Evolutionary conservation across 345 rosid species (phyloP), one percentile per base, ranked within the genome.

Genomic region (Streptanthus diversifolius): DNA sequence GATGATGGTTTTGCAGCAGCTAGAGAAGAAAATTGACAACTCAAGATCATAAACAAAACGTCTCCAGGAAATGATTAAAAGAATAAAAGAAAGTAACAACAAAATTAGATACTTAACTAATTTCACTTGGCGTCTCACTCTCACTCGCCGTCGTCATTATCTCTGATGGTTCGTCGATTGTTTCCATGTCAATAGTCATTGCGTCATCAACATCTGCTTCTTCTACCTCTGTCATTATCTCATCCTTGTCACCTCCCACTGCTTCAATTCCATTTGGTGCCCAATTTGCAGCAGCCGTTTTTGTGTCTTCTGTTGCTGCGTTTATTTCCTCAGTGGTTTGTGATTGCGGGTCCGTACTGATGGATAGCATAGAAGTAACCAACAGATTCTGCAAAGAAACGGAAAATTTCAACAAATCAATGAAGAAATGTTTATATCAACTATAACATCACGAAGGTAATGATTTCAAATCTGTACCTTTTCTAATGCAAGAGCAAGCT

Each of bases 401-500:
- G 14, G 17, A 74, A 51, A 12, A 2, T 24, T 25, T 15, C 25
- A 13, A 14, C 54, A 9, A 13, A 29, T 13, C 29, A 65, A 41
- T 36, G 14, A 43, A 13, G 19, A 54, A 5, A 14, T 22, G 11
- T 13, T 39, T 44, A 49, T 37, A 11, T n/a, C 18, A 17, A 32
- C 6, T 56, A 47, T 19, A 22, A 25, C 36, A 24, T 36, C 24
- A 43, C 43, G 29, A 47, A 39, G 48, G 36, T 27, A 55, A 40
- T 15, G 49, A 21, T 55, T 64, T 17, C 33, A 9, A 45, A 67
- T 33, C 52, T 53, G 24, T 66, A 88, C 97, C 90, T 95, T 95
- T 81, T 91, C 99, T 63, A 95, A 83, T 33, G 99, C 99, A 45
- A 90, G 83, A 72, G 97, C 93, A 63, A 91, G 97, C 84, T 95